These are phyloP conservation scores for Amborella trichopoda DNA, from an alignment of 164 flowering plant genomes.

Conservation along the genomic window DNA sequence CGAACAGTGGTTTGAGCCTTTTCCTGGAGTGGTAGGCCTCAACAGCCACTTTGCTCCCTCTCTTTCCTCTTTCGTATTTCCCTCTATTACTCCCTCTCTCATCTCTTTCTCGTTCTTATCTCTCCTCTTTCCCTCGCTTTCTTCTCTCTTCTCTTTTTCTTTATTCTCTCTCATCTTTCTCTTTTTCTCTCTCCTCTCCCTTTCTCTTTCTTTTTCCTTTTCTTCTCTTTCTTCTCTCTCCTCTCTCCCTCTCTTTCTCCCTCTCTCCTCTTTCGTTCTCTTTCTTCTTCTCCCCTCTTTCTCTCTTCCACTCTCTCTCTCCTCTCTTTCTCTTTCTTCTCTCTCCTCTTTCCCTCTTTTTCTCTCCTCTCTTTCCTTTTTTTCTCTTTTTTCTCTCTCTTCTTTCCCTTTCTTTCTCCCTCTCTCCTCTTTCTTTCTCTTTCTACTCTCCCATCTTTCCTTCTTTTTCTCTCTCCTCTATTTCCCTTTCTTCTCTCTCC, in stretches of 20 bases:
- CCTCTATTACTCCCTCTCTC: background rate
- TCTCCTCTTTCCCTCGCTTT: no score
- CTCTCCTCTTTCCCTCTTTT: background rate
- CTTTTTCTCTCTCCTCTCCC: background rate
- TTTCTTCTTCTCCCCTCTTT: no score
- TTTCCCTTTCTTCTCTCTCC: no score
- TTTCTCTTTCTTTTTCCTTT: background rate
- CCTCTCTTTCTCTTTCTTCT: background rate
- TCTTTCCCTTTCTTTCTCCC: background rate
- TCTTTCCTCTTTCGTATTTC: background rate
- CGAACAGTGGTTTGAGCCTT: background rate
- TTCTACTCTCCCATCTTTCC: background rate
- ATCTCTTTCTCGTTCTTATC: background rate
- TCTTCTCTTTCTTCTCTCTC: background rate
- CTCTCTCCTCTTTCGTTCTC: no score
- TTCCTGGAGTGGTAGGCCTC: background rate
- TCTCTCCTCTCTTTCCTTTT: background rate
- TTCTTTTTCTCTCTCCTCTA: no score
- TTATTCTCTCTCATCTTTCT: no score
- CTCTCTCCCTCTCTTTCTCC: background rate
- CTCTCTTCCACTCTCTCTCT: no score
- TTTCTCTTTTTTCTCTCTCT: background rate
- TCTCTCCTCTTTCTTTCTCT: background rate
- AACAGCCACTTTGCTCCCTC: background rate
- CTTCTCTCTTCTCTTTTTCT: no score